A percentile compares a stretch with the other conserved stretches of the same genome.
phyloP scores from a whole-genome alignment of 495 filamentous ascomycete genomes.

The Xylaria intraflava region DNA sequence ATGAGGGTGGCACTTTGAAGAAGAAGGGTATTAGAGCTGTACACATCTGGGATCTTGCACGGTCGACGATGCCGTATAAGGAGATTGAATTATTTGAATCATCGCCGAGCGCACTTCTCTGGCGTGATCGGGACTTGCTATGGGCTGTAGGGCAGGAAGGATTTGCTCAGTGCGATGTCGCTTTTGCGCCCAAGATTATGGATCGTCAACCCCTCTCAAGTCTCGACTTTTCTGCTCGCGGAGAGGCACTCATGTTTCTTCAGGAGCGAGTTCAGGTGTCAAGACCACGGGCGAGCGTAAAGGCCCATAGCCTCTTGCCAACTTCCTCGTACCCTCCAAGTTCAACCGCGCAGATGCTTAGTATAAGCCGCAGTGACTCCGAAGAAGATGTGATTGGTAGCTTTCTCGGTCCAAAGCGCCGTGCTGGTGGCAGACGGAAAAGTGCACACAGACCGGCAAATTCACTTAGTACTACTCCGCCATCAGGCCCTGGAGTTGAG shows the following conservation, averaged over 20 bases:
- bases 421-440: constrained; percentile 30
- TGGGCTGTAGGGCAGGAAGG: constrained; percentile 88
- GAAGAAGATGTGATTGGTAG: constrained; percentile 61
- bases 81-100: constrained; percentile 71
- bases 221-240: constrained; percentile 53
- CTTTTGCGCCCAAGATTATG: constrained; percentile 72
- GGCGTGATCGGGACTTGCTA: constrained; percentile 83
- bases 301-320: constrained; percentile 21
- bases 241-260: constrained; percentile 53
- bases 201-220: constrained; percentile 62
- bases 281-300: constrained; percentile 32
- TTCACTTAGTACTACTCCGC: constrained; percentile 53
- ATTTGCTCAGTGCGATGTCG: constrained; percentile 84
- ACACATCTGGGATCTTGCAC: constrained; percentile 88
- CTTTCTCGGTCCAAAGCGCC: constrained; percentile 47
- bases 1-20: constrained; percentile 38
- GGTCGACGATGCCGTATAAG: constrained; percentile 78
- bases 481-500: constrained; percentile 40
- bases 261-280: constrained; percentile 39
- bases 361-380: constrained; percentile 56
- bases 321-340: constrained; percentile 38
- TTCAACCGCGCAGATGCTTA: constrained; percentile 38
- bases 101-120: constrained; percentile 71
- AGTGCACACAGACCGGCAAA: constrained; percentile 30
- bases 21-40: constrained; percentile 60